Conservation (phyloP, 192 early-diverging fungal genomes). For the Chytriomyces confervae region DNA sequence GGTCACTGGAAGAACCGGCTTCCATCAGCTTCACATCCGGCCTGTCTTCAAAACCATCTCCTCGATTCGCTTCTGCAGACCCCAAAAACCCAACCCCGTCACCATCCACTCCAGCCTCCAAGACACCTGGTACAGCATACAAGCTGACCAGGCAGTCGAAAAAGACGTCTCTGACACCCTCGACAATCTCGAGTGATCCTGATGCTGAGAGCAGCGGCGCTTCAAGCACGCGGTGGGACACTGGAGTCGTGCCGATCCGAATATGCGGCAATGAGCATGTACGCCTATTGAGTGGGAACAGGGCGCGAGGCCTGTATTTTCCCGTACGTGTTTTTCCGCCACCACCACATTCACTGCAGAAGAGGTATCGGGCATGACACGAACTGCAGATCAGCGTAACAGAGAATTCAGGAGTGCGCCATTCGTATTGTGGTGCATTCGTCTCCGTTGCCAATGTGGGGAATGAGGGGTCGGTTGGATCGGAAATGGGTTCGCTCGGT, state of each 20-base stretch:
- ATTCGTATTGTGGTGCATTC: background rate
- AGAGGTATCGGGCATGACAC: conserved; percentile 49
- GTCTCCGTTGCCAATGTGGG: background rate
- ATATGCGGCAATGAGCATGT: conserved; percentile 60
- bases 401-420: conserved; percentile 35
- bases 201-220: conserved; percentile 3
- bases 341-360: conserved; percentile 61
- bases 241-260: conserved; percentile 45
- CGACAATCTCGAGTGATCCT: conserved; percentile 21
- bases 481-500: background rate
- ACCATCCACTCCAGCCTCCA: conserved; percentile 28
- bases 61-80: background rate
- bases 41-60: background rate
- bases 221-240: conserved; percentile 45
- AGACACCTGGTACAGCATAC: conserved; percentile 46
- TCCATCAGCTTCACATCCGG: too few relatives aligned
- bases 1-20: background rate
- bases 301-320: conserved; percentile 55
- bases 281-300: conserved; percentile 49
- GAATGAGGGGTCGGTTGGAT: background rate
- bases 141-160: conserved; percentile 48
- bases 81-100: background rate
- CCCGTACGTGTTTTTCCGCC: conserved; percentile 60
- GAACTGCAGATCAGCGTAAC: conserved; percentile 50
- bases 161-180: conserved; percentile 51